These are phyloP conservation scores for Phytopythium vexans DNA, from an alignment of 352 stramenopile genomes.

Conservation along the genomic window DNA sequence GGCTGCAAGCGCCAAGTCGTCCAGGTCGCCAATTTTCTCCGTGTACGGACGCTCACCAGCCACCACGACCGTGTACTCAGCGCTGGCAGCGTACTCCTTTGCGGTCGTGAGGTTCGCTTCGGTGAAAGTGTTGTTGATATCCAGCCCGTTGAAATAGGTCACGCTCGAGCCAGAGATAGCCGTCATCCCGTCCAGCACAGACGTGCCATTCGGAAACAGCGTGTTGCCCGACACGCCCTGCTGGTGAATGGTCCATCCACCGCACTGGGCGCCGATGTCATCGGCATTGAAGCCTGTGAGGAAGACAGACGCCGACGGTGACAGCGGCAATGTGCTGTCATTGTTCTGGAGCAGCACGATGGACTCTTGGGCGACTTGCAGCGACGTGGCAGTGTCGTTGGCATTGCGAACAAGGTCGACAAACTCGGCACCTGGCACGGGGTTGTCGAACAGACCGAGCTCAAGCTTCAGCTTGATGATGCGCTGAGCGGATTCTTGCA, in stretches of 20 bases:
- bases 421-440: conserved; percentile 39
- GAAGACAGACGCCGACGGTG: conserved; percentile 32
- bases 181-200: conserved; percentile 44
- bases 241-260: conserved; percentile 79
- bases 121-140: conserved; percentile 43
- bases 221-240: conserved; percentile 66
- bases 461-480: conserved; percentile 67
- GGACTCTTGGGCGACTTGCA: conserved; percentile 66
- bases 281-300: conserved; percentile 55
- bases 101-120: conserved; percentile 38
- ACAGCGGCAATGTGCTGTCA: conserved; percentile 43
- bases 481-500: conserved; percentile 49
- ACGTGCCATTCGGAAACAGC: conserved; percentile 48
- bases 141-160: conserved; percentile 50
- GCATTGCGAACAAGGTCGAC: conserved; percentile 33
- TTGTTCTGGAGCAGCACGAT: conserved; percentile 82
- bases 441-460: conserved; percentile 60
- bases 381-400: conserved; percentile 41
- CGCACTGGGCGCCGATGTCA: conserved; percentile 57
- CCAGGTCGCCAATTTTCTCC: conserved; percentile 84
- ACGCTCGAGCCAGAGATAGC: conserved; percentile 20
- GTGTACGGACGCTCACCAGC: conserved; percentile 76
- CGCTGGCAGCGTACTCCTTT: conserved; percentile 34
- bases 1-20: conserved; percentile 53
- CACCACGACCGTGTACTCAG: conserved; percentile 59